Percentiles rank a stretch among this genome's conserved stretches.
These are phyloP conservation scores for Aureobasidium namibiae DNA, from an alignment of 2,329 filamentous ascomycete genomes.

Conservation along the genomic window DNA sequence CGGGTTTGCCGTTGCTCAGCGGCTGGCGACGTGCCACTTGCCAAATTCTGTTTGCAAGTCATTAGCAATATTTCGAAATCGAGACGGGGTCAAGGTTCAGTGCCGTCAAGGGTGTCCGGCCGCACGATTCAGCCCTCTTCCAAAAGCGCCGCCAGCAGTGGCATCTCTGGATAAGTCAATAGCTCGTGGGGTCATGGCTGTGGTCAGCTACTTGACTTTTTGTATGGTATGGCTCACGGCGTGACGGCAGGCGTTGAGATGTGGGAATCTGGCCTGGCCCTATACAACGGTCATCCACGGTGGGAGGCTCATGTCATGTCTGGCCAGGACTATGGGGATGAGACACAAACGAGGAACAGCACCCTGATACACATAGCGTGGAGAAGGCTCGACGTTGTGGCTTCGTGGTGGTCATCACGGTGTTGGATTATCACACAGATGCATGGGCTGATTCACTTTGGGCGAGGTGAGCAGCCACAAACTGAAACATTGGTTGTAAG, in stretches of 20 bases:
- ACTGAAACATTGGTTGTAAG: conserved; percentile 4
- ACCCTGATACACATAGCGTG: not conserved
- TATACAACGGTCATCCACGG: not conserved
- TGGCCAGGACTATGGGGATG: not conserved
- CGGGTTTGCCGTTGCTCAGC: not conserved
- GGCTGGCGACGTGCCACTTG: not conserved
- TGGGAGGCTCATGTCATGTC: not conserved
- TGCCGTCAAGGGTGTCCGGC: not conserved
- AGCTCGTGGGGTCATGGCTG: not conserved
- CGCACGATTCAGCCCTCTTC: not conserved
- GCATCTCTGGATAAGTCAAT: not conserved
- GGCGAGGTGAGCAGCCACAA: conserved; percentile 8
- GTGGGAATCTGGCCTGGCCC: conserved; percentile 2
- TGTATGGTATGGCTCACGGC: not conserved
- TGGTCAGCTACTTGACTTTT: not conserved
- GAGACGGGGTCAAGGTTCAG: not conserved
- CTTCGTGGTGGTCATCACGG: not conserved
- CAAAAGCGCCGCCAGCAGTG: not conserved
- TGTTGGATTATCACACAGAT: not conserved
- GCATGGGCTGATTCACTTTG: not conserved
- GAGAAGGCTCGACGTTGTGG: conserved; percentile 6
- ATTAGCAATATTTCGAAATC: not conserved
- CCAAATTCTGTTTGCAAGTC: not conserved
- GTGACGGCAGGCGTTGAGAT: not conserved
- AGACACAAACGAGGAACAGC: not conserved